Conservation (phyloP, 2,329 filamentous ascomycete species). For the Bertia moriformis region DNA sequence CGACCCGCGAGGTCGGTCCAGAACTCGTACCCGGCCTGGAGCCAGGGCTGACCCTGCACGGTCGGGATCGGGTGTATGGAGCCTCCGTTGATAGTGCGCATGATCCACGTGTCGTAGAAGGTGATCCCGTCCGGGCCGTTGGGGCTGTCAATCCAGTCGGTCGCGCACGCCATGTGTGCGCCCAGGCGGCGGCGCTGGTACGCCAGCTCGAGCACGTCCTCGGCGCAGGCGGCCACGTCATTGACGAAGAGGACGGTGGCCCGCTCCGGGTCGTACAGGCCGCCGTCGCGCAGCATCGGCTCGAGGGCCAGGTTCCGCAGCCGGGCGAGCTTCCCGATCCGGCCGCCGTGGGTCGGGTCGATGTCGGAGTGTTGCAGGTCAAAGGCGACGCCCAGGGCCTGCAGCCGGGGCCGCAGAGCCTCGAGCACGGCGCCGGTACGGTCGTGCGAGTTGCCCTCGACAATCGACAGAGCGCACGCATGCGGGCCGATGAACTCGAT, state of each 20-base stretch:
- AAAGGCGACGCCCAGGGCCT: slow-evolving; percentile 22
- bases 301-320: slow-evolving; percentile 36
- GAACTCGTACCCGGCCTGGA: slow-evolving; percentile 35
- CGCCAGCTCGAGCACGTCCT: slow-evolving; percentile 41
- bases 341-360: slow-evolving; percentile 24
- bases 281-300: slow-evolving; percentile 20
- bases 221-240: slow-evolving; percentile 33
- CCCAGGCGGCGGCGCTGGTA: slow-evolving; percentile 27
- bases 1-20: slow-evolving; percentile 26
- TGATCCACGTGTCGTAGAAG: slow-evolving; percentile 44
- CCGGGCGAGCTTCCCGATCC: slow-evolving; percentile 29
- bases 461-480: slow-evolving; percentile 34
- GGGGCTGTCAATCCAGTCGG: slow-evolving; percentile 38
- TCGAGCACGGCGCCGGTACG: slow-evolving; percentile 34
- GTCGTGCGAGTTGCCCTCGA: slow-evolving; percentile 39
- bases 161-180: slow-evolving; percentile 40
- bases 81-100: slow-evolving; percentile 34
- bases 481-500: slow-evolving; percentile 32
- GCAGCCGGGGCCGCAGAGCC: slow-evolving; percentile 21
- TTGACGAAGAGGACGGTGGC: slow-evolving; percentile 36
- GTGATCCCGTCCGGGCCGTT: slow-evolving; percentile 25
- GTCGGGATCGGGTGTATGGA: slow-evolving; percentile 39
- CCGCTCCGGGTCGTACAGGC: slow-evolving; percentile 12
- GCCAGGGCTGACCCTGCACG: too few relatives aligned
- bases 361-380: slow-evolving; percentile 24